phyloP scores from a whole-genome alignment of 2,329 filamentous ascomycete species.

The Penicillium sp. region DNA sequence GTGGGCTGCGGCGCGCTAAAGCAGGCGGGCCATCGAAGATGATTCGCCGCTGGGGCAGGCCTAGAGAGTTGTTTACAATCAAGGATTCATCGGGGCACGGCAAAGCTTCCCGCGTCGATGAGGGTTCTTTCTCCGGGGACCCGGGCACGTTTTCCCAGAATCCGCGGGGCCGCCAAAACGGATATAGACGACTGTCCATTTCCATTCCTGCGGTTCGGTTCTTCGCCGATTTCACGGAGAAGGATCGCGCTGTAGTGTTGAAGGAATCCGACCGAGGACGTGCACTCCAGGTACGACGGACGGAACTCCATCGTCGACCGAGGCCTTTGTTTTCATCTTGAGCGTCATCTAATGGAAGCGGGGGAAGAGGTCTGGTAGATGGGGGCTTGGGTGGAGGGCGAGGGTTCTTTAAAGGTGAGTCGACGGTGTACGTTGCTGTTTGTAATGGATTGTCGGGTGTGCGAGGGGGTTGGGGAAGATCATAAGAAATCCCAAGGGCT shows the following conservation, averaged over 20 bases:
- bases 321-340: slow-evolving; percentile 24
- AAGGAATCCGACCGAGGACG: slow-evolving; percentile 45
- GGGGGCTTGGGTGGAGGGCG: slow-evolving; percentile 59
- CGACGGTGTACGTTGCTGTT: slow-evolving; percentile 35
- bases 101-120: slow-evolving; percentile 32
- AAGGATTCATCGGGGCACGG: slow-evolving; percentile 34
- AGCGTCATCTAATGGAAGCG: slow-evolving; percentile 48
- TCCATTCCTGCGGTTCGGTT: slow-evolving; percentile 46
- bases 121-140: slow-evolving; percentile 39
- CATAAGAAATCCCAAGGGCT: slow-evolving; percentile 18
- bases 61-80: slow-evolving; percentile 57
- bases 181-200: slow-evolving; percentile 54
- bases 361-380: slow-evolving; percentile 55
- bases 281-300: slow-evolving; percentile 39
- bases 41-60: slow-evolving; percentile 52
- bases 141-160: slow-evolving; percentile 60
- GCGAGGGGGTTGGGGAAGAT: slow-evolving; percentile 19
- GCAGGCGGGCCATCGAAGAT: slow-evolving; percentile 45
- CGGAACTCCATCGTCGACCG: slow-evolving; percentile 36
- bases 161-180: slow-evolving; percentile 63
- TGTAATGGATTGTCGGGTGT: slow-evolving; percentile 29
- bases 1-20: slow-evolving; percentile 35
- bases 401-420: slow-evolving; percentile 61
- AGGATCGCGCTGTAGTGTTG: slow-evolving; percentile 37
- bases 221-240: slow-evolving; percentile 43